Percentiles rank a stretch among this genome's conserved stretches.
Evolutionary conservation across 257 asterid species (phyloP).

Genomic region (Cordia subcordata): DNA sequence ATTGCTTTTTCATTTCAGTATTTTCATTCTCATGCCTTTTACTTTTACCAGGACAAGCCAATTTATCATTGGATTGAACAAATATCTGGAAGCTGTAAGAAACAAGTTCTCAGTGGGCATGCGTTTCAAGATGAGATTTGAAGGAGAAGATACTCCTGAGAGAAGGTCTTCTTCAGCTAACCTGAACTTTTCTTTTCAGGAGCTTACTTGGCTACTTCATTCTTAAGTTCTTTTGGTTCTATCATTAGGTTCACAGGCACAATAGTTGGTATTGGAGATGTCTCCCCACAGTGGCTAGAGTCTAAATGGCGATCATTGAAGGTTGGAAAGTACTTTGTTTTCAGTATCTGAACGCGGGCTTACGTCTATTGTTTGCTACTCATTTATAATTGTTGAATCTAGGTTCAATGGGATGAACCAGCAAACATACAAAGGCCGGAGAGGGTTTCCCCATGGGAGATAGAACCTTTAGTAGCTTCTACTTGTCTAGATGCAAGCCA

Average conservation of each 20-base stretch:
- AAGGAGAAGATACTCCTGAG: slow-evolving; percentile 88
- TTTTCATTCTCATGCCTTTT: neutral
- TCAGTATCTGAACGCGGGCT: neutral
- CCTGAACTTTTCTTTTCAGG: neutral
- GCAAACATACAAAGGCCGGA: slow-evolving; percentile 52
- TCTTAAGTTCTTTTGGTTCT: neutral
- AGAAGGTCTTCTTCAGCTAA: slow-evolving; percentile 31
- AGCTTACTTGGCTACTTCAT: neutral
- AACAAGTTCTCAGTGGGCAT: slow-evolving; percentile 56
- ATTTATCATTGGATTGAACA: slow-evolving; percentile 66
- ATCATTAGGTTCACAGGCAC: slow-evolving; percentile 72
- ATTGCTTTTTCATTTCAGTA: neutral
- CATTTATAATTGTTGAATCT: neutral
- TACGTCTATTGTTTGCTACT: neutral
- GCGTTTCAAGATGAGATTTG: slow-evolving; percentile 86
- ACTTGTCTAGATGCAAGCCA: slow-evolving; percentile 39
- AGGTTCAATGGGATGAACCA: slow-evolving; percentile 90
- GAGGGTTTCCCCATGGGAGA: slow-evolving; percentile 78
- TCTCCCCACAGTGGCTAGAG: slow-evolving; percentile 58
- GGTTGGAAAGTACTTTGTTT: slow-evolving; percentile 31
- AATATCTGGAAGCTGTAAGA: slow-evolving; percentile 54
- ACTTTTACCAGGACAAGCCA: slow-evolving; percentile 60
- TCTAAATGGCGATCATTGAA: slow-evolving; percentile 86
- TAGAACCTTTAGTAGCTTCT: slow-evolving; percentile 69
- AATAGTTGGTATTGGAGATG: slow-evolving; percentile 65